Evolutionary conservation across 495 filamentous ascomycete genomes (phyloP).

Genomic region (Aspergillus carlsbadensis): DNA sequence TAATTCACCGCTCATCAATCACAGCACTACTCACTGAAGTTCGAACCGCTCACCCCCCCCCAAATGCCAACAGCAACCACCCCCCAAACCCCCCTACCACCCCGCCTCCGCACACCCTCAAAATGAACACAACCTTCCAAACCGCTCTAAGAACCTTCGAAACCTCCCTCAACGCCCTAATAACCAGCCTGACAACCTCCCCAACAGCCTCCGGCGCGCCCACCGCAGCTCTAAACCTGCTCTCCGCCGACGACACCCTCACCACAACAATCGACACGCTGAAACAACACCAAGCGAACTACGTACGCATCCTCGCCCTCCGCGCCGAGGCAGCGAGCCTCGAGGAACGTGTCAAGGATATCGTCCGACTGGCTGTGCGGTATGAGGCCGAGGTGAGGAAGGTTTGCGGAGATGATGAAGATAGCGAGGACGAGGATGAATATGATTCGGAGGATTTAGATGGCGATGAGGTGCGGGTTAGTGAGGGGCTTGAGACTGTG

Average conservation of each 20-base stretch:
- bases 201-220: slow-evolving; percentile 45
- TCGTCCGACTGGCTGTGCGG: slow-evolving; percentile 40
- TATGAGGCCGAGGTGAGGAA: slow-evolving; percentile 39
- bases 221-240: slow-evolving; percentile 37
- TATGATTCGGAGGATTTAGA: slow-evolving; percentile 25
- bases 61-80: too few species aligned
- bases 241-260: slow-evolving; percentile 42
- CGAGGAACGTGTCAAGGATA: slow-evolving; percentile 41
- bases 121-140: slow-evolving; percentile 42
- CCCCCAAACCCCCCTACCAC: neutral
- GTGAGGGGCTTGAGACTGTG: neutral
- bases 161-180: slow-evolving; percentile 40
- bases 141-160: slow-evolving; percentile 39
- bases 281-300: slow-evolving; percentile 44
- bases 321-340: slow-evolving; percentile 38
- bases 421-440: slow-evolving; percentile 31
- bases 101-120: neutral
- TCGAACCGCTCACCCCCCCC: too few species aligned
- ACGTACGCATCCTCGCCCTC: slow-evolving; percentile 37
- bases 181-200: slow-evolving; percentile 41
- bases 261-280: slow-evolving; percentile 40
- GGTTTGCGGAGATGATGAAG: slow-evolving; percentile 32
- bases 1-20: too few species aligned
- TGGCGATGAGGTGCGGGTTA: neutral
- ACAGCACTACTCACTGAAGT: too few species aligned